Evolutionary conservation across 2,329 filamentous ascomycete genomes (phyloP).

Genomic region (Nakataea oryzae): DNA sequence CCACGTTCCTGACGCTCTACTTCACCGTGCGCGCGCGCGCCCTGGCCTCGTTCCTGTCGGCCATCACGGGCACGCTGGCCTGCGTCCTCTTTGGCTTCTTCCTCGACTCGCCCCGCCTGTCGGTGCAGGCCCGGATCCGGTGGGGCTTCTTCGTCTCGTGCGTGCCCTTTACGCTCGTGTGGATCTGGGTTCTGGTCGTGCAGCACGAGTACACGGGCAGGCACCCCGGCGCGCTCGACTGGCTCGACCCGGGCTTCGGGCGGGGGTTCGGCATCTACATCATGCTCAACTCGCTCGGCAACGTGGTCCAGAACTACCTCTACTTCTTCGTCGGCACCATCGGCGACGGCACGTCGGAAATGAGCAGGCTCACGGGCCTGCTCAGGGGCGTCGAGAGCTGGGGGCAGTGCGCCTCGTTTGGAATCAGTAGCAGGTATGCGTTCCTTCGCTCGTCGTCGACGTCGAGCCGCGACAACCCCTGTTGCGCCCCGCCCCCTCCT

Average conservation of each 20-base stretch:
- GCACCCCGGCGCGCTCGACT: constrained; percentile 50
- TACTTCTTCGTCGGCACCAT: constrained; percentile 40
- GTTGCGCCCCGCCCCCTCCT: too few species aligned
- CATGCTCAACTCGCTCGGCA: constrained; percentile 46
- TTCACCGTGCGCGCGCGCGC: constrained; percentile 61
- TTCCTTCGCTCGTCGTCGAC: not conserved
- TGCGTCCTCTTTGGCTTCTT: constrained; percentile 57
- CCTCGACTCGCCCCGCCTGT: constrained; percentile 46
- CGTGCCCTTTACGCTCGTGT: constrained; percentile 39
- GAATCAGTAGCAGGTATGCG: constrained; percentile 10
- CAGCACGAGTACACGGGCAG: constrained; percentile 48
- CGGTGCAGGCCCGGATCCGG: constrained; percentile 43
- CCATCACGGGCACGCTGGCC: constrained; percentile 52
- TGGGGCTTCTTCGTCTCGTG: constrained; percentile 42
- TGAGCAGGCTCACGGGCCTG: constrained; percentile 11
- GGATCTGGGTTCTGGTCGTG: constrained; percentile 60
- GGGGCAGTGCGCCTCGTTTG: constrained; percentile 14
- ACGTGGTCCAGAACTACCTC: constrained; percentile 64
- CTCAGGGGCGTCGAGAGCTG: constrained; percentile 13
- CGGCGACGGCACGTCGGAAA: constrained; percentile 11
- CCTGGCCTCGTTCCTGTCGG: constrained; percentile 60
- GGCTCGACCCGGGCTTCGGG: constrained; percentile 53
- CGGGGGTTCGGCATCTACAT: constrained; percentile 57
- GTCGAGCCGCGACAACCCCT: not conserved
- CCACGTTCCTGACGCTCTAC: constrained; percentile 55